Percentiles rank a stretch among this genome's conserved stretches.
Conservation (phyloP, 805 yeast genomes). For the Wickerhamomyces canadensis region DNA sequence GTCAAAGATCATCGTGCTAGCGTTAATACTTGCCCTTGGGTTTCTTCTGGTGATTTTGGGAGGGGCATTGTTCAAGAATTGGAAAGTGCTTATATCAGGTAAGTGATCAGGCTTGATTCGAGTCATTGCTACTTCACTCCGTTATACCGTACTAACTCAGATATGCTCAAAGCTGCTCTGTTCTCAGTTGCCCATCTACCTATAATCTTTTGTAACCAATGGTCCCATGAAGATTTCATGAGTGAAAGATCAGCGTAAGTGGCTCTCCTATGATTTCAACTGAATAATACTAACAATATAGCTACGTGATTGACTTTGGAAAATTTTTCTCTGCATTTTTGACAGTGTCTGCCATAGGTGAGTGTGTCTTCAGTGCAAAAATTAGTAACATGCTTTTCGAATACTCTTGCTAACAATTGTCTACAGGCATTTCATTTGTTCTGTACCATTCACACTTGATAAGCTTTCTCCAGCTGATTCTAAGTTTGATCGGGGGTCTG, state of each 20-base stretch:
- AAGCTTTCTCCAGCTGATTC: slow-evolving; percentile 47
- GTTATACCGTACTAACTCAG: too few relatives aligned
- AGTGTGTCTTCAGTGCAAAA: slow-evolving; percentile 2
- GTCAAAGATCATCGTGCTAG: slow-evolving; percentile 65
- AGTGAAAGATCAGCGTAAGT: slow-evolving; percentile 37
- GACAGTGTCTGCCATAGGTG: slow-evolving; percentile 50
- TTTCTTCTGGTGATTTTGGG: slow-evolving; percentile 71
- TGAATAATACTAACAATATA: slow-evolving; percentile 17
- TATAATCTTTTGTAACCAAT: slow-evolving; percentile 42
- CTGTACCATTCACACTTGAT: slow-evolving; percentile 61
- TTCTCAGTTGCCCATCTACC: slow-evolving; percentile 56
- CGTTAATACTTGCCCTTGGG: slow-evolving; percentile 73
- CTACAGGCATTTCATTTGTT: slow-evolving; percentile 49
- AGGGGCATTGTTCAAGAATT: slow-evolving; percentile 68
- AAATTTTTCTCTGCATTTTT: slow-evolving; percentile 63
- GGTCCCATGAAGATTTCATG: slow-evolving; percentile 49
- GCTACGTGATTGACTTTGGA: slow-evolving; percentile 58
- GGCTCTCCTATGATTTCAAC: neutral
- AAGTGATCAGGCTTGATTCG: too few relatives aligned
- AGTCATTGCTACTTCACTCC: too few relatives aligned
- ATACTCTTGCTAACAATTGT: neutral
- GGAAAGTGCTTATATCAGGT: slow-evolving; percentile 68
- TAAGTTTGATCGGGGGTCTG: slow-evolving; percentile 65
- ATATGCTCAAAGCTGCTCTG: slow-evolving; percentile 31
- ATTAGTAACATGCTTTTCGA: neutral